Base-by-base conservation (phyloP, 345 rosid species). In the Trapa incisa region DNA sequence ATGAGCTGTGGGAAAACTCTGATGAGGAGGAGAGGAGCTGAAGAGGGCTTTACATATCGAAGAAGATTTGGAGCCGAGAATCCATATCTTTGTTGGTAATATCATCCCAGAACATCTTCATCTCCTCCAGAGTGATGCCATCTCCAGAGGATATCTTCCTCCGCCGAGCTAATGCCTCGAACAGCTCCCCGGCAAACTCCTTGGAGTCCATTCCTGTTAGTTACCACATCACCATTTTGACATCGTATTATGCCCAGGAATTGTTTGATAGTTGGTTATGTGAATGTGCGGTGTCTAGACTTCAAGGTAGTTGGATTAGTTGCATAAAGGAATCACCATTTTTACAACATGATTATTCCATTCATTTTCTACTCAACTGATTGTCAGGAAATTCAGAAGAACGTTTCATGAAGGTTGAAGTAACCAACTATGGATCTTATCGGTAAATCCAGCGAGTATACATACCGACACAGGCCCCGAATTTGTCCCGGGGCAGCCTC, bases 61-160 rank as follows among this genome's bases (percentile, higher is more conserved):
- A 94, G 79, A 94, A 94, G 60, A 94, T 89, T 52, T 91, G 96
- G 66, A 94, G 91, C 61, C 99, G 80, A 14, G 88, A 69, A 79
- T 94, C 96, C 4, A 89, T 88, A 70, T 91, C 89, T 72, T 80
- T 83, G 68, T 72, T 83, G 16, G 84, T 85, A 89, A 94, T 89
- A 61, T 94, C 97, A 70, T 86, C 87, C 97, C 99, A 94, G 72
- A 89, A 94, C 69, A 83, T 63, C 70, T 76, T 86, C 58, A 89
- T 64, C 71, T 89, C 81, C 53, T 82, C 93, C 69, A 75, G 80
- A 32, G 84, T 83, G 4, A 94, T 85, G 42, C 99, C 99, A 13
- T 81, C 71, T 16, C 63, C 72, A 1, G 85, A 62, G 66, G 65
- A 43, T 67, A 94, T 68, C 3, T 81, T 66, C 73, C 86, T 85